Evolutionary conservation across 441 rosid genomes (phyloP).

Genomic region (Gossypium aridum): DNA sequence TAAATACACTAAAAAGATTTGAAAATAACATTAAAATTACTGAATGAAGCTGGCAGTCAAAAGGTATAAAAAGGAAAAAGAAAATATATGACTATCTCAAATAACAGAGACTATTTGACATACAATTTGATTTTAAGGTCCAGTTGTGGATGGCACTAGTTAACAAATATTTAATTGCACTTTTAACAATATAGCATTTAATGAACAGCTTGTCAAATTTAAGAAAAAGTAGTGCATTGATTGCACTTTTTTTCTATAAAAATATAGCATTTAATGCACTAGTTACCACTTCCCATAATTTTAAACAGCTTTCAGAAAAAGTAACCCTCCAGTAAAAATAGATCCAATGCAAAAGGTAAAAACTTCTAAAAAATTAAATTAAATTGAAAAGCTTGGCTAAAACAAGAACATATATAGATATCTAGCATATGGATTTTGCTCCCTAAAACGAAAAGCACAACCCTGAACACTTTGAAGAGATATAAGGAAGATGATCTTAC

Average conservation of each 20-base stretch:
- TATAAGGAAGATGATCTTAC: slow-evolving; percentile 34
- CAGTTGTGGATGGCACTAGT: background rate
- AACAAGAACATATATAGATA: background rate
- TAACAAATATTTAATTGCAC: background rate
- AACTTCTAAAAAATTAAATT: background rate
- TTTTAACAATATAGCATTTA: background rate
- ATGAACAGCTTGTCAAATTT: background rate
- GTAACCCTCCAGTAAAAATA: background rate
- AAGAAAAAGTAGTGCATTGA: background rate
- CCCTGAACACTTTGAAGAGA: background rate
- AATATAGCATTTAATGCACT: background rate
- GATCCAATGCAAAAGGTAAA: background rate
- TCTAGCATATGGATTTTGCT: background rate
- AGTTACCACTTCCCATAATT: background rate
- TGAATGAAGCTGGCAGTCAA: background rate
- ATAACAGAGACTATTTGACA: background rate
- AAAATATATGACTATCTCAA: background rate
- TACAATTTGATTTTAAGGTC: background rate
- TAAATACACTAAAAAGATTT: background rate
- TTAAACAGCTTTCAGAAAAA: background rate
- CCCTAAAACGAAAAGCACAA: background rate
- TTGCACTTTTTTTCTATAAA: background rate
- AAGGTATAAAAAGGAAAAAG: background rate
- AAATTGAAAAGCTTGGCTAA: background rate
- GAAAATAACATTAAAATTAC: background rate